Base-by-base conservation (phyloP, 2,329 filamentous ascomycete genomes). In the Xylariaceae sp. region DNA sequence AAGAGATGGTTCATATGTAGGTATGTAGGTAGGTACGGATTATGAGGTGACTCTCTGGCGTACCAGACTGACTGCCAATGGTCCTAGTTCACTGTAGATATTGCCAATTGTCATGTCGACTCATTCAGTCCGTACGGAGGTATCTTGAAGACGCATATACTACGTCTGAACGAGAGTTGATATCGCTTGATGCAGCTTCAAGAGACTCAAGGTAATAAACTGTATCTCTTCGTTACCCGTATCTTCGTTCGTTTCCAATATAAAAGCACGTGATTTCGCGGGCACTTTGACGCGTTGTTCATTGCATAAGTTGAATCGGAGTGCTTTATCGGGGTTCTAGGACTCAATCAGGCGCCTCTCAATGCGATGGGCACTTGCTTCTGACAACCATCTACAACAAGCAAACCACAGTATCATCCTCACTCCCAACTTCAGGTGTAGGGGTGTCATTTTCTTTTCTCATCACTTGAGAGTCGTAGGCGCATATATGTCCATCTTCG, bases 221-320 rank as follows among this genome's bases (percentile, higher is more conserved):
- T 42, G 9, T 13, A 42, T 10, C 11, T 42, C 8, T 13, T 42
- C 9, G 8, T 10, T 9, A 13, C 7, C 11, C 37, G 8, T 42
- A 42, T 10, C 9, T 42, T 9, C 37, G 3, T 42, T 13, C 11
- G 2, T 45, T 45, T 45, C 47, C 30, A 13, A 51, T 2, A 6
- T 51, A 9, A 18, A 18, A 18, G 45, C 63, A 65, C 63, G 63
- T 65, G 63, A 65, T 52, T 59, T 62, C 63, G 63, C 63, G 63
- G 63, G 62, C 55, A 35, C 30, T 42, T 51, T 10, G 44, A 62
- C 62, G 62, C 62, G 62, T 64, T 57, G 53, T 56, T 53, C 47
- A 49, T 23, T 30, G 9, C 15, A 18, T 18, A 49, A 18, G 17
- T 48, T 18, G 9, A 18, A 18, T 17, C 18, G 17, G 15, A 30